phyloP scores from a whole-genome alignment of 257 asterid genomes.

The Henckelia pumila region DNA sequence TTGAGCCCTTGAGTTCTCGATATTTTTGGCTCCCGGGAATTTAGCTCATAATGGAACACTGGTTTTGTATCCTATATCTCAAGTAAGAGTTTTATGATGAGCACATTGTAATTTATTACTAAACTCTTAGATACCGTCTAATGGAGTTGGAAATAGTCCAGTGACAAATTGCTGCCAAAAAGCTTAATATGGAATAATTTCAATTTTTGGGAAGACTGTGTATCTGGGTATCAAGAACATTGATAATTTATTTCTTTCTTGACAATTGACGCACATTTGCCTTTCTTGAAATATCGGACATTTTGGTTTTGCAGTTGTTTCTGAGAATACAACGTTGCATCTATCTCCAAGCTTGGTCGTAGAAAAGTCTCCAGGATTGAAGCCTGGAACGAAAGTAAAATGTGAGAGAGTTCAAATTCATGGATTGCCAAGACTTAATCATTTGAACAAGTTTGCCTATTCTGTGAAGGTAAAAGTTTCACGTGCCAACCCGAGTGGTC shows the following conservation, averaged over 20 bases:
- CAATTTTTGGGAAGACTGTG: neutral
- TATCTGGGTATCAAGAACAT: neutral
- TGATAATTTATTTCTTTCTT: too few species aligned
- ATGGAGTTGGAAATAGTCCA: neutral
- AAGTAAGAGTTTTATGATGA: neutral
- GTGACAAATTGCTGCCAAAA: neutral
- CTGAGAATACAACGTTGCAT: conserved; percentile 41
- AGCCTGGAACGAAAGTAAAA: conserved; percentile 64
- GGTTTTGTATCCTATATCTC: neutral
- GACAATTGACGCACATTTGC: neutral
- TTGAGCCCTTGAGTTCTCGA: neutral
- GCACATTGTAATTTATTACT: neutral
- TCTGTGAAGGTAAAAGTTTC: conserved; percentile 65
- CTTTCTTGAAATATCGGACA: conserved; percentile 7
- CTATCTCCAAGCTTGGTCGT: conserved; percentile 56
- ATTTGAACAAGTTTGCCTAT: conserved; percentile 61
- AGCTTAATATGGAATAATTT: conserved; percentile 1
- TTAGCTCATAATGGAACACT: neutral
- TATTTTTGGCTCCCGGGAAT: neutral
- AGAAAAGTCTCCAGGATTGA: conserved; percentile 71
- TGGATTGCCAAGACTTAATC: conserved; percentile 63
- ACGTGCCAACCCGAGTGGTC: conserved; percentile 36
- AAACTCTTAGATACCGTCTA: neutral
- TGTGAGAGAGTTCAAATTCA: conserved; percentile 71
- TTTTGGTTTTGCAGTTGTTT: conserved; percentile 51